A percentile compares a stretch with the other conserved stretches of the same genome.
Evolutionary conservation across 305 asterid species (phyloP).

Genomic region (Fraxinus platypoda): DNA sequence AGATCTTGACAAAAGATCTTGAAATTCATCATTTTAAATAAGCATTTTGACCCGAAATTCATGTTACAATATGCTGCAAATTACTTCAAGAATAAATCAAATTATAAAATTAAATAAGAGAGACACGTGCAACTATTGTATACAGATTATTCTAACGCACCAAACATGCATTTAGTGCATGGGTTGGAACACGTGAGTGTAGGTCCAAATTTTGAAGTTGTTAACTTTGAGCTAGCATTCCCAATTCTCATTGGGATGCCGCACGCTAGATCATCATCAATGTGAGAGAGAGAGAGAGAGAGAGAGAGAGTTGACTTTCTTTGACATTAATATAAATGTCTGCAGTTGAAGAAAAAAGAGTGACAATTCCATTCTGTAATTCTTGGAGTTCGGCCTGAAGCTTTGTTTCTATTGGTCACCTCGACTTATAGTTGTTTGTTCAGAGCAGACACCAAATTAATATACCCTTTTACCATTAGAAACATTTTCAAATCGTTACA

Average conservation of each 20-base stretch:
- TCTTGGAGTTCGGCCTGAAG: not conserved
- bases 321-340: not conserved
- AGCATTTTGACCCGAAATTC: too few species aligned
- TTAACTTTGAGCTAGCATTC: not conserved
- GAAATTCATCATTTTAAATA: too few species aligned
- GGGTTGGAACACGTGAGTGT: not conserved
- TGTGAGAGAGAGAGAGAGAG: not conserved
- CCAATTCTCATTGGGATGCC: not conserved
- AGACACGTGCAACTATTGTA: too few species aligned
- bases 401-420: slow-evolving; percentile 1
- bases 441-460: not conserved
- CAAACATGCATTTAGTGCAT: too few species aligned
- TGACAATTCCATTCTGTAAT: not conserved
- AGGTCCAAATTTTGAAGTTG: not conserved
- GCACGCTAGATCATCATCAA: not conserved
- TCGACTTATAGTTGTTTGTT: slow-evolving; percentile 3
- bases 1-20: too few species aligned
- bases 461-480: not conserved
- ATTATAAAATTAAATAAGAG: too few species aligned
- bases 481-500: too few species aligned
- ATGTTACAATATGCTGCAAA: too few species aligned
- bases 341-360: not conserved
- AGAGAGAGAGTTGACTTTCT: not conserved
- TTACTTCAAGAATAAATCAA: too few species aligned
- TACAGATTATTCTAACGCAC: too few species aligned